phyloP scores from a whole-genome alignment of 2,329 filamentous ascomycete species.

The Penicillium hesseltinei region DNA sequence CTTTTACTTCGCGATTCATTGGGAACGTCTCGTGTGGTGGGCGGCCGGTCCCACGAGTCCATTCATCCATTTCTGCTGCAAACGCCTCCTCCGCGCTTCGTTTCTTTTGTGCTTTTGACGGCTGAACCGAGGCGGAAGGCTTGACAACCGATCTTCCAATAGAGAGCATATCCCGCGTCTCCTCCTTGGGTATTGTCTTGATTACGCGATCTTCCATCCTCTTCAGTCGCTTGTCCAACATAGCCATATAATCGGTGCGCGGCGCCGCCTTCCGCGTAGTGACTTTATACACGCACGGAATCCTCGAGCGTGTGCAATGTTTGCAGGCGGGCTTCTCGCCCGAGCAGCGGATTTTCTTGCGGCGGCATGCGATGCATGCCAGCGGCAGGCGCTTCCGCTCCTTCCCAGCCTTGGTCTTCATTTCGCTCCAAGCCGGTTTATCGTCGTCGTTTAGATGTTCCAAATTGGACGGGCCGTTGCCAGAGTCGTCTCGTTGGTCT shows the following conservation, averaged over 20 bases:
- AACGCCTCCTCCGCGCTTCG: conserved; percentile 85
- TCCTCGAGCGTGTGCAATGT: conserved; percentile 86
- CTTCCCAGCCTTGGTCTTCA: conserved; percentile 91
- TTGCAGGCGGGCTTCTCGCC: conserved; percentile 98
- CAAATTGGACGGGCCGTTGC: conserved; percentile 20
- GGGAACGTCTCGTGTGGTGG: conserved; percentile 51
- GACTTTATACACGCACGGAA: conserved; percentile 96
- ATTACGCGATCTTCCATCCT: conserved; percentile 98
- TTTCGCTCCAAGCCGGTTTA: conserved; percentile 70
- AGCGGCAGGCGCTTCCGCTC: conserved; percentile 89
- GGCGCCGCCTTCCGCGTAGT: conserved; percentile 92
- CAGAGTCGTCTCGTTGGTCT: conserved; percentile 25
- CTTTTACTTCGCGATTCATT: conserved; percentile 57
- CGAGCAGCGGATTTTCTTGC: conserved; percentile 97
- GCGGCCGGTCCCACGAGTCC: conserved; percentile 64
- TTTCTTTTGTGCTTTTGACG: conserved; percentile 67
- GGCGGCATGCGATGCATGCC: conserved; percentile 90
- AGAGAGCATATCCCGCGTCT: conserved; percentile 64
- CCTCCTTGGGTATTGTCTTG: conserved; percentile 86
- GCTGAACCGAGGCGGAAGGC: conserved; percentile 64
- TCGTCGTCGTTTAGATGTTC: conserved; percentile 51
- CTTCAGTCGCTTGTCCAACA: conserved; percentile 93
- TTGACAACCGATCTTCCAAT: conserved; percentile 82
- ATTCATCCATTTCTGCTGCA: conserved; percentile 73
- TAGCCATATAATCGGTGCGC: conserved; percentile 97